Evolutionary conservation across 176 grass and related monocot species (phyloP), one percentile per base, ranked within the genome.

Genomic region (Oryza officinalis): DNA sequence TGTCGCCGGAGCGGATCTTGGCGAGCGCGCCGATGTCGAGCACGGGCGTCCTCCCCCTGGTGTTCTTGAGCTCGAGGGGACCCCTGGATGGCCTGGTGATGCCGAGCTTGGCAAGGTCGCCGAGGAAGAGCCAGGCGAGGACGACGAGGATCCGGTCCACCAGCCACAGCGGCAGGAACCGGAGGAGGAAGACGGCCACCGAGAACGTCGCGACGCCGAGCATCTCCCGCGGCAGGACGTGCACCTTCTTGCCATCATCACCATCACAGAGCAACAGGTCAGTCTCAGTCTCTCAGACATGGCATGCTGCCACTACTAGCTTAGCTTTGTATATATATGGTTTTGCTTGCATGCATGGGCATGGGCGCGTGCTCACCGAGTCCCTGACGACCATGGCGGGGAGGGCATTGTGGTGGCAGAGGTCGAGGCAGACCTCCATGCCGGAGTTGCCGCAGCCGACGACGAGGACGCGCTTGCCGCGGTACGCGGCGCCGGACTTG

Each of bases 381-480:
- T 93, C 91, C 75, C 94, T 72, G 60, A 93, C 85, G 61, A 97
- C 94, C 87, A 97, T 97, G 59, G 81, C 75, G 11, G 94, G 89
- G 74, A 87, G 84, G 43, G 94, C 91, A 78, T 87, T 80, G 81
- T 93, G 81, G 61, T 93, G 86, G 72, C 89, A 97, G 69, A 97
- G 94, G 82, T 97, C 94, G 26, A 93, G 81, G 76, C 91, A 87
- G 68, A 93, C 89, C 87, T 97, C 94, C 94, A 97, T 97, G 74
- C 94, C 91, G 5, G 94, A 97, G 86, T 93, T 97, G 4, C 94
- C 89, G 17, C 94, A 97, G 0, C 94, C 94, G 60, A 97, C 84
- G 54, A 97, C 94, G 44, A 97, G 84, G 23, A 97, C 94, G 14
- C 84, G 82, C 89, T 93, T 91, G 68, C 84, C 87, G 14, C 89